Base-by-base conservation (phyloP, 129 eudicot genomes). In the Centella asiatica region DNA sequence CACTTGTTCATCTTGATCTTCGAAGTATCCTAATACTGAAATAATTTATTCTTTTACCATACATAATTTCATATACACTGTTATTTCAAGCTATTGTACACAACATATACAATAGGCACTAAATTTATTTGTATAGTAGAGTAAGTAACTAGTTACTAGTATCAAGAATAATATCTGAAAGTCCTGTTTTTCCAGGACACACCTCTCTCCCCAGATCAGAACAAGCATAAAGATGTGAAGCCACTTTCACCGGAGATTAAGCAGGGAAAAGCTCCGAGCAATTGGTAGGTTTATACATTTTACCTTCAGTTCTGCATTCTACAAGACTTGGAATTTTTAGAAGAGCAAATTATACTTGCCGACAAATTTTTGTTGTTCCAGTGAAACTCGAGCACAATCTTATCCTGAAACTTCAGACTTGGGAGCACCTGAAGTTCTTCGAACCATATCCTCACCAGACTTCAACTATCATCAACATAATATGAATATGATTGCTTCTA, bases 321-420 rank as follows among this genome's bases (percentile, higher is more conserved):
- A 15, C 19, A 45, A 1, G 26, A 27, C 47, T 27, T 6, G 15
- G 2, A 39, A 4, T 12, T 18, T 5, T 40, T 12, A 6, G 33
- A 60, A 24, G 13, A 9, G 36, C 3, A 6, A 2, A 4, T 50
- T 19, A 32, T 57, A 14, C 25, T 40, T 29, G 15, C 20, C 10
- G 2, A 10, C 29, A 4, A 12, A 29, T 51, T 63, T 60, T 10
- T 28, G 29, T 22, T 34, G 22, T 48, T 53, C 34, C 69, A 83
- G 95, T 58, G 81, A 69, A 69, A 73, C 80, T 48, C 74, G 57
- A 40, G 72, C 60, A 59, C 64, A 62, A 25, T 32, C 60, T 45
- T 57, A 68, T 68, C 74, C 77, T 28, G 80, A 81, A 44, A 62
- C 65, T 28, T 51, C 65, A 11, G 83, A 80, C 15, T 7, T 22